Evolutionary conservation across 2,329 filamentous ascomycete genomes (phyloP), one percentile per base, ranked within the genome.

Genomic region (Chalaropsis ovoidea): DNA sequence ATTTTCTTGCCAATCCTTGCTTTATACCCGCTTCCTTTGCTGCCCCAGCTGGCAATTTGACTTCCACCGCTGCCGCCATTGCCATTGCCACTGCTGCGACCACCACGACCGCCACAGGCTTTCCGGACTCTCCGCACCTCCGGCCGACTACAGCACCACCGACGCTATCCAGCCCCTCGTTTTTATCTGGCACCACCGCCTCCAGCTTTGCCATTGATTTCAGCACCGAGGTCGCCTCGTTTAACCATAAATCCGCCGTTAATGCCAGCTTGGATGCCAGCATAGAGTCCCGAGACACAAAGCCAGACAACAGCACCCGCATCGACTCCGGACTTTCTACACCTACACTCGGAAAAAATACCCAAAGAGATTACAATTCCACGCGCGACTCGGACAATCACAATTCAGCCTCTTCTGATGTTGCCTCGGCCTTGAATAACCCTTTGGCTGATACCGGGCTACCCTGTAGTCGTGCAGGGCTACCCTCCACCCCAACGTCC

Each of bases 201-300:
- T n/a, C 64, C 15, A 63, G 42, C 52, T 63, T 65, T 15, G 45
- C 68, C 39, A 66, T 67, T 56, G 61, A 64, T 45, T 74, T 78
- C 15, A 72, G 74, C 67, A 82, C 82, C 72, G 80, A 82, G 67
- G 73, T 84, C 42, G 78, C 80, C 45, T 78, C 79, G 0, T 80
- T 84, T 72, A 78, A 82, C 68, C 76, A 80, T 70, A 77, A 77
- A 69, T 74, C 77, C 69, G 74, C 79, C 52, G 75, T 83, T 70
- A 77, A 81, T 69, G 77, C 77, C 3, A 77, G 76, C 19, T 72
- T 81, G 35, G 77, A 75, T 56, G 27, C 8, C 15, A 31, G 35
- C 24, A n/a, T 35, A 58, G 52, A 31, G 17, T 58, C 27, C 15
- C 52, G 24, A n/a, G 52, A 58, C 27, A 35, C 52, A n/a, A 58